Base-by-base conservation (phyloP, 768 basidiomycete species). In the Paxillus rubicundulus region DNA sequence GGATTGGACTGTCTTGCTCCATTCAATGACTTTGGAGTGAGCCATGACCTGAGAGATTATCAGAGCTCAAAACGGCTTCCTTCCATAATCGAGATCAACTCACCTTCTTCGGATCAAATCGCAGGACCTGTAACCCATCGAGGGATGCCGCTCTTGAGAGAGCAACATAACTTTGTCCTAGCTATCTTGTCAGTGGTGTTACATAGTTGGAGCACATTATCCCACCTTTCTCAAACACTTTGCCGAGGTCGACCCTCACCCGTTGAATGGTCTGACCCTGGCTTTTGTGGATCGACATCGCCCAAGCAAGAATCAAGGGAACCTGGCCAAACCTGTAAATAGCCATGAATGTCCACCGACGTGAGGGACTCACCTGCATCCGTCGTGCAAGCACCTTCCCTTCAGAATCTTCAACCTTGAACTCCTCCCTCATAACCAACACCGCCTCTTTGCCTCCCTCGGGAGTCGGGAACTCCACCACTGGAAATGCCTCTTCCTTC, bases 281-380 rank as follows among this genome's bases (percentile, higher is more conserved):
- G 51, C 79, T 81, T 67, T 90, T 90, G 70, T 89, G 87, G 51
- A 90, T 88, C 2, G 82, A 82, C 74, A 87, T 84, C 0, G 87
- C 86, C 86, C 85, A 89, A 0, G 86, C 83, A 0, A 86, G 77
- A 45, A 90, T 87, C 4, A 95, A 67, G 0, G 89, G 87, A 2
- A 91, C 60, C 84, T 89, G 57, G 2, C 10, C 10, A 18, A 9
- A 38, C 9, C n/a, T n/a, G n/a, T n/a, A n/a, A n/a, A n/a, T n/a
- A n/a, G n/a, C n/a, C 30, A 3, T 21, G 12, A 16, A 45, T 5
- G 3, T 2, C 5, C 6, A 27, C n/a, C 1, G 14, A 18, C 12
- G 32, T 9, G 9, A 17, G 37, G 2, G n/a, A 50, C 59, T 4
- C 14, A 69, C 76, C 69, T 78, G 77, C 53, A 77, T 73, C 13